Percentiles rank a stretch among this genome's conserved stretches.
These are phyloP conservation scores for Amanita inopinata DNA, from an alignment of 768 basidiomycete species.

Conservation along the genomic window DNA sequence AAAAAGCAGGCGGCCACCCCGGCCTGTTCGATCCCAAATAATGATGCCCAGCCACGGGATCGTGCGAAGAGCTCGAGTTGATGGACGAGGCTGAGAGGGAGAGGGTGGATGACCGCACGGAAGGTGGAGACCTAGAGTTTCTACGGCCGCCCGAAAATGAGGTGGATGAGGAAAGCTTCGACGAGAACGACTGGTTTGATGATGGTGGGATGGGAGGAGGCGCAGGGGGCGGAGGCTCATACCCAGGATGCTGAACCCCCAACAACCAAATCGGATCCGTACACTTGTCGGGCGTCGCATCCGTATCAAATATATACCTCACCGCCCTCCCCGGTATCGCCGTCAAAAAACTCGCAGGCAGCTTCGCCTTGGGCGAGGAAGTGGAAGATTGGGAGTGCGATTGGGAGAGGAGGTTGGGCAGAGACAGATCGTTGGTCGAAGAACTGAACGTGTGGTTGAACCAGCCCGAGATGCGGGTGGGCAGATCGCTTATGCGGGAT, in stretches of 20 bases:
- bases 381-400: constrained; percentile 19
- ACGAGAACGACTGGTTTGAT: constrained; percentile 5
- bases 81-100: constrained; percentile 17
- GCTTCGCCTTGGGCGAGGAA: constrained; percentile 20
- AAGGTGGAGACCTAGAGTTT: constrained; percentile 27
- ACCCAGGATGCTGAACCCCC: constrained; percentile 74
- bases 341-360: constrained; percentile 41
- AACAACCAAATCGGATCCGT: constrained; percentile 83
- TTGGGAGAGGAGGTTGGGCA: constrained; percentile 48
- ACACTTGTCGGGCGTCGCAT: constrained; percentile 77
- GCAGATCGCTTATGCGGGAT: constrained; percentile 54
- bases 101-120: constrained; percentile 31
- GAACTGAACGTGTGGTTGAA: constrained; percentile 68
- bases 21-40: constrained; percentile 22
- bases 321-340: constrained; percentile 76
- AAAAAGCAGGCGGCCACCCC: constrained; percentile 76
- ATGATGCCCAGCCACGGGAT: background rate
- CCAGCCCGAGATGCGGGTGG: constrained; percentile 73
- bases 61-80: constrained; percentile 10
- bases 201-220: constrained; percentile 8
- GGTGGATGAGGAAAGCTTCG: background rate
- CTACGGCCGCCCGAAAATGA: constrained; percentile 13
- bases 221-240: constrained; percentile 32
- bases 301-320: constrained; percentile 85
- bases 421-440: constrained; percentile 62